phyloP scores from a whole-genome alignment of 148 eudicot genomes.

The Vaccinium vitisidaea region DNA sequence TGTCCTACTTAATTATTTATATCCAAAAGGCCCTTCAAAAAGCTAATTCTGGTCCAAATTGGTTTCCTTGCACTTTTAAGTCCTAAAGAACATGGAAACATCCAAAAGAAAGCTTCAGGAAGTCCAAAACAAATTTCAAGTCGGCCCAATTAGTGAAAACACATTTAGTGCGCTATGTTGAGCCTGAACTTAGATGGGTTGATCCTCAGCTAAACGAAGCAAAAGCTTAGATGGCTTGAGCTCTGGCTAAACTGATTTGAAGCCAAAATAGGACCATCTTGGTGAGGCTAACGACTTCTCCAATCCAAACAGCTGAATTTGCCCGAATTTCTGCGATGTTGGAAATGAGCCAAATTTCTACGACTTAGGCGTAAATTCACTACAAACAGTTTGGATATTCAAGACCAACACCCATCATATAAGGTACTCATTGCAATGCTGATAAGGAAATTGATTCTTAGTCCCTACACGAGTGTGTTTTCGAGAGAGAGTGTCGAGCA shows the following conservation, averaged over 20 bases:
- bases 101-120: neutral
- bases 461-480: neutral
- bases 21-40: neutral
- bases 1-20: neutral
- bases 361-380: neutral
- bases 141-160: neutral
- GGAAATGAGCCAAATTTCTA: neutral
- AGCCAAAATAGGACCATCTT: neutral
- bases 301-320: neutral
- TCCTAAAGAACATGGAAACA: neutral
- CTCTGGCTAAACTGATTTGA: neutral
- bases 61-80: neutral
- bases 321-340: neutral
- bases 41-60: neutral
- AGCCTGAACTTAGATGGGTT: neutral
- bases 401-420: neutral
- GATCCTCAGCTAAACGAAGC: neutral
- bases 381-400: neutral
- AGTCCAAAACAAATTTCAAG: neutral
- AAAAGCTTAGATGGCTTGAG: neutral
- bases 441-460: neutral
- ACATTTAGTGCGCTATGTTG: no score
- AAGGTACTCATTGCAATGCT: neutral
- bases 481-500: neutral
- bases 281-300: neutral